These are phyloP conservation scores for Sporothrix brasiliensis DNA, from an alignment of 2,329 filamentous ascomycete species.

Conservation along the genomic window DNA sequence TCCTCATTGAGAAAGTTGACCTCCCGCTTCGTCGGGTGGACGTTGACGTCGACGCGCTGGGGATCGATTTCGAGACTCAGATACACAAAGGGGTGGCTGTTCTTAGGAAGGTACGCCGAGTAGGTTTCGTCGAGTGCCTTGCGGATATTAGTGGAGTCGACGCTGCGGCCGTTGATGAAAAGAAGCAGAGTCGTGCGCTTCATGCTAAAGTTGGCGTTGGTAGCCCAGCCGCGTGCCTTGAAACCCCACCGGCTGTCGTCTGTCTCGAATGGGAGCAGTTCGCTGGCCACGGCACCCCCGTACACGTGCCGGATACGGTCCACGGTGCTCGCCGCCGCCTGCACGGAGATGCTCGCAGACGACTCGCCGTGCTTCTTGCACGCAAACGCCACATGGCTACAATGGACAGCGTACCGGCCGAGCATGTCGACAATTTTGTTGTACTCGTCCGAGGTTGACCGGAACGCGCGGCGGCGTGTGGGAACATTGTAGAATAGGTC, in stretches of 20 bases:
- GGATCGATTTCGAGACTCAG: slow-evolving; percentile 92
- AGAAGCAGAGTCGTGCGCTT: slow-evolving; percentile 86
- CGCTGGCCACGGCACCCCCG: slow-evolving; percentile 80
- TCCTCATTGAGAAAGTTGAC: slow-evolving; percentile 98
- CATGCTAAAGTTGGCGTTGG: slow-evolving; percentile 91
- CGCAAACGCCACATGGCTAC: slow-evolving; percentile 85
- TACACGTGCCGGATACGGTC: slow-evolving; percentile 92
- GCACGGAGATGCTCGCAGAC: slow-evolving; percentile 77
- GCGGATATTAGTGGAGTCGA: slow-evolving; percentile 85
- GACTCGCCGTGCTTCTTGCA: slow-evolving; percentile 96
- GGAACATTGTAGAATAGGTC: slow-evolving; percentile 97
- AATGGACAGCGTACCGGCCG: slow-evolving; percentile 91
- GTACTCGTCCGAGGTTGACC: slow-evolving; percentile 91
- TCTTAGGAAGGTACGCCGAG: slow-evolving; percentile 83
- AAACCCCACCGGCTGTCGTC: slow-evolving; percentile 81
- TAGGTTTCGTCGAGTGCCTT: slow-evolving; percentile 93
- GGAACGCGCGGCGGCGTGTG: slow-evolving; percentile 82
- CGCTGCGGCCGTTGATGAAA: slow-evolving; percentile 95
- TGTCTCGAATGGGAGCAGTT: slow-evolving; percentile 75
- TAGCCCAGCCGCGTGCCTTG: slow-evolving; percentile 76
- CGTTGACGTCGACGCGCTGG: slow-evolving; percentile 90
- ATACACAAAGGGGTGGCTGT: slow-evolving; percentile 91
- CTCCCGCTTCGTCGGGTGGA: slow-evolving; percentile 95
- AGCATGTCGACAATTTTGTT: slow-evolving; percentile 97
- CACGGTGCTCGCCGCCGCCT: slow-evolving; percentile 68